Percentiles rank a stretch among this genome's conserved stretches.
These are phyloP conservation scores for Verticillium dahliae DNA, from an alignment of 2,329 filamentous ascomycete genomes.

Conservation along the genomic window DNA sequence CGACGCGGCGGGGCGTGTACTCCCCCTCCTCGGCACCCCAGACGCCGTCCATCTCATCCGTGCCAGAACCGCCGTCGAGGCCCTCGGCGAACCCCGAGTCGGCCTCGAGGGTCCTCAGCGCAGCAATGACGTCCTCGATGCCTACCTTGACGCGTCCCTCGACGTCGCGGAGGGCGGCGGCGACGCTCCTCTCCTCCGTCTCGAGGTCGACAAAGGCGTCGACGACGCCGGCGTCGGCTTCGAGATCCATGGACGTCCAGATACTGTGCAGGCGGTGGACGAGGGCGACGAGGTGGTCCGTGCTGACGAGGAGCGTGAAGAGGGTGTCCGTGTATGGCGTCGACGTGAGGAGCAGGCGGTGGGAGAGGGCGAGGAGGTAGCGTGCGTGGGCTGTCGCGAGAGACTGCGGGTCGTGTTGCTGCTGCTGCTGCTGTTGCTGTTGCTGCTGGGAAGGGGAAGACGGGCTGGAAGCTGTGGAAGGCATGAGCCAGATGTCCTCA, in stretches of 20 bases:
- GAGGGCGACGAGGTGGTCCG: slow-evolving; percentile 77
- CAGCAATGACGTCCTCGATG: slow-evolving; percentile 60
- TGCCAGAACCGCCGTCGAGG: slow-evolving; percentile 28
- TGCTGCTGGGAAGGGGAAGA: slow-evolving; percentile 9
- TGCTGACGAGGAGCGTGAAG: slow-evolving; percentile 60
- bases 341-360: slow-evolving; percentile 61
- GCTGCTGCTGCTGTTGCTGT: slow-evolving; percentile 25
- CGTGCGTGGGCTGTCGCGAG: slow-evolving; percentile 72
- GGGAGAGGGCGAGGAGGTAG: slow-evolving; percentile 65
- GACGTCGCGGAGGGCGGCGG: slow-evolving; percentile 56
- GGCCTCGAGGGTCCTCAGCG: slow-evolving; percentile 37
- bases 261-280: slow-evolving; percentile 69
- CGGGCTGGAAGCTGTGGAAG: slow-evolving; percentile 12
- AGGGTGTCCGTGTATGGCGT: slow-evolving; percentile 56
- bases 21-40: slow-evolving; percentile 33
- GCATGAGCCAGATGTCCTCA: slow-evolving; percentile 37
- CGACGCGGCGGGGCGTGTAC: slow-evolving; percentile 67
- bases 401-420: slow-evolving; percentile 73
- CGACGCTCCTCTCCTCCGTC: slow-evolving; percentile 65
- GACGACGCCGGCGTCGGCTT: slow-evolving; percentile 74
- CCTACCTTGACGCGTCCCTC: slow-evolving; percentile 59
- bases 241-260: slow-evolving; percentile 73
- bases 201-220: slow-evolving; percentile 66
- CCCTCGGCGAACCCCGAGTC: slow-evolving; percentile 37
- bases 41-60: slow-evolving; percentile 20